Percentiles rank a stretch among this genome's conserved stretches.
phyloP scores from a whole-genome alignment of 306 rosid species.

The Lathyrus aphaca region DNA sequence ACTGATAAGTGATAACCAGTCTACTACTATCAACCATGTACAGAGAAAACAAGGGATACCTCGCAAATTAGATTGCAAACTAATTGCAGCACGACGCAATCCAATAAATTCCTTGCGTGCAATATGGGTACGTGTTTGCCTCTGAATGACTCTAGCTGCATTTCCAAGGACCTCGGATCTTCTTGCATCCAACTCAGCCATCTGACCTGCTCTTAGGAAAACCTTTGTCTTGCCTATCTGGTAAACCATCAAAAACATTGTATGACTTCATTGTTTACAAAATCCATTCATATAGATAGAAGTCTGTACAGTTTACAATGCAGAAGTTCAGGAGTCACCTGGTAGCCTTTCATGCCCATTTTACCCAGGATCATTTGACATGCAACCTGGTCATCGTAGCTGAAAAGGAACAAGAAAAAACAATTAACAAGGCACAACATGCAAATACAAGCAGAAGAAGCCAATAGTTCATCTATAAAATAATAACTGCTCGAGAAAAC shows the following conservation, averaged over 20 bases:
- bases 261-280: slow-evolving; percentile 32
- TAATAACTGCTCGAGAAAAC: slow-evolving; percentile 28
- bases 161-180: slow-evolving; percentile 96
- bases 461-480: slow-evolving; percentile 15
- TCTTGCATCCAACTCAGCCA: slow-evolving; percentile 98
- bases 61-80: slow-evolving; percentile 85
- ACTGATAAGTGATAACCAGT: too few relatives aligned
- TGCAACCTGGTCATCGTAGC: slow-evolving; percentile 90
- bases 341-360: slow-evolving; percentile 94
- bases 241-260: slow-evolving; percentile 53
- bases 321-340: slow-evolving; percentile 59
- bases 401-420: slow-evolving; percentile 51
- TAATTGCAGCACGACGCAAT: slow-evolving; percentile 82
- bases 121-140: slow-evolving; percentile 90
- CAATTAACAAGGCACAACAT: slow-evolving; percentile 17
- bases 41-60: slow-evolving; percentile 56
- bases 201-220: slow-evolving; percentile 96
- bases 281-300: slow-evolving; percentile 23
- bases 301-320: slow-evolving; percentile 9
- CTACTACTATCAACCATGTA: slow-evolving; percentile 10
- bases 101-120: slow-evolving; percentile 87
- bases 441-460: slow-evolving; percentile 27
- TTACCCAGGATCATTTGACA: slow-evolving; percentile 90
- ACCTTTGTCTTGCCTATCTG: slow-evolving; percentile 96
- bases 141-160: slow-evolving; percentile 90